A percentile compares a stretch with the other conserved stretches of the same genome.
These are phyloP conservation scores for Stentor coeruleus DNA, from an alignment of 73 alveolate species.

Conservation along the genomic window DNA sequence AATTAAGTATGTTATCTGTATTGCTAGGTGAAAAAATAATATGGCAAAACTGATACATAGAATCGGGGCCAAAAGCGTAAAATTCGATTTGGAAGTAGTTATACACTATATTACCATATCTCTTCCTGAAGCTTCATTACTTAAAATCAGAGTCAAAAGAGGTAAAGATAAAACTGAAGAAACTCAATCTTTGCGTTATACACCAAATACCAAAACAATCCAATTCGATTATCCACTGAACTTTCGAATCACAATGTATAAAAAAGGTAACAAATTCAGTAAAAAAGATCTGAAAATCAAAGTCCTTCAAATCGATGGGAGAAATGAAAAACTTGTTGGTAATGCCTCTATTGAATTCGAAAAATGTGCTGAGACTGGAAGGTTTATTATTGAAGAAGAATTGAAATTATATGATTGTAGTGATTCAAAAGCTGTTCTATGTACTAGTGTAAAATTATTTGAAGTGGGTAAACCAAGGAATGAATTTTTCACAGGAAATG, in stretches of 20 bases:
- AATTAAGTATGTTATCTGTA: too few relatives aligned
- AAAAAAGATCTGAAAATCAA: not conserved
- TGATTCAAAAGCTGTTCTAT: not conserved
- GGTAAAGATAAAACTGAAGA: constrained; percentile 17
- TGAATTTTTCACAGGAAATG: not conserved
- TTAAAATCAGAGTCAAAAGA: not conserved
- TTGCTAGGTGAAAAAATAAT: too few relatives aligned
- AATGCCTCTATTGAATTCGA: not conserved
- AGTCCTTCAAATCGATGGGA: not conserved
- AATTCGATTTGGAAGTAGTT: constrained; percentile 4
- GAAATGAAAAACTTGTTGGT: not conserved
- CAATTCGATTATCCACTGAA: not conserved
- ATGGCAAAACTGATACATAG: not conserved
- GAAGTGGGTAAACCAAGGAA: not conserved
- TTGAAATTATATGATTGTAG: not conserved
- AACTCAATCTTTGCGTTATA: not conserved
- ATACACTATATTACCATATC: not conserved
- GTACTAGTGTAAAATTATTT: not conserved
- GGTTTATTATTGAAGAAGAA: not conserved
- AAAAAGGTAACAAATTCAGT: not conserved
- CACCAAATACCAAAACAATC: not conserved
- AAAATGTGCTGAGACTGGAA: not conserved
- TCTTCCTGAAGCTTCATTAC: too few relatives aligned
- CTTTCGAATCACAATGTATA: constrained; percentile 4
- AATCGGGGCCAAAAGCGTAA: constrained; percentile 10